phyloP scores from a whole-genome alignment of 345 rosid genomes.

The Salix udensis region DNA sequence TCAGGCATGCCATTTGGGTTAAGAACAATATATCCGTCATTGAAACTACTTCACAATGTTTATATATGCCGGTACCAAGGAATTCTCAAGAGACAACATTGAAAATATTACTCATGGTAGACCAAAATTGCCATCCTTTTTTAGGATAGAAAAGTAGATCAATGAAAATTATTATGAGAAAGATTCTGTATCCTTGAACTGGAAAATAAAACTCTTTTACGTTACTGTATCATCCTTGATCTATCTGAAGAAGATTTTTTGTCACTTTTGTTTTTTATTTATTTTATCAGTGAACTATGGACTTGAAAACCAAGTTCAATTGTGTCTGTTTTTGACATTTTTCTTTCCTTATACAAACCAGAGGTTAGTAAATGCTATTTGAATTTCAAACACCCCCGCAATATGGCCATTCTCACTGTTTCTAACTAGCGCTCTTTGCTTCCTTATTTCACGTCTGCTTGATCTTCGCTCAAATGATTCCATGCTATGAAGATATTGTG shows the following conservation, averaged over 20 bases:
- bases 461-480: background rate
- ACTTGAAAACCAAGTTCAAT: background rate
- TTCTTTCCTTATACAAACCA: background rate
- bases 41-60: background rate
- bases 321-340: background rate
- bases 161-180: background rate
- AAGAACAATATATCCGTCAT: background rate
- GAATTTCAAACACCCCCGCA: background rate
- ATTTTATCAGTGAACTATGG: background rate
- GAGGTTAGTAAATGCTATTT: background rate
- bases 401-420: background rate
- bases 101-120: background rate
- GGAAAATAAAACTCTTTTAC: background rate
- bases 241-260: background rate
- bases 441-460: background rate
- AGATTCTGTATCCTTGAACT: background rate
- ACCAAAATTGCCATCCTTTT: background rate
- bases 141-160: background rate
- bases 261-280: background rate
- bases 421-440: background rate
- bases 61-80: background rate
- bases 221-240: background rate
- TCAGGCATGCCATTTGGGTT: background rate
- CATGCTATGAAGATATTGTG: background rate
- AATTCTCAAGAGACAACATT: background rate